phyloP scores from a whole-genome alignment of 257 asterid species.

The Pogostemon cablin region DNA sequence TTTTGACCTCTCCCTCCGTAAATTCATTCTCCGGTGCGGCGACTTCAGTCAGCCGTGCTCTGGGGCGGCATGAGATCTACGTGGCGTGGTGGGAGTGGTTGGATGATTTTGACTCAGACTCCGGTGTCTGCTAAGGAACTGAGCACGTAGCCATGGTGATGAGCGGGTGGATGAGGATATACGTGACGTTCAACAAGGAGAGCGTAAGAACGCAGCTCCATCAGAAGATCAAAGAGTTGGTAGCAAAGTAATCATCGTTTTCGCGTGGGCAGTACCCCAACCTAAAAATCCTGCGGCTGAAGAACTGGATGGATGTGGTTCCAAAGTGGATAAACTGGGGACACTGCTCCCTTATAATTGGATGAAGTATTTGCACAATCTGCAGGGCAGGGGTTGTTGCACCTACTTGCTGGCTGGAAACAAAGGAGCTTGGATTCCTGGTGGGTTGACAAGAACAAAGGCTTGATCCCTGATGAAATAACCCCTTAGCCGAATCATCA shows the following conservation, averaged over 20 bases:
- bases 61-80: constrained; percentile 73
- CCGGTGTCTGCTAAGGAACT: constrained; percentile 48
- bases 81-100: constrained; percentile 75
- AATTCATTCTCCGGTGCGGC: constrained; percentile 77
- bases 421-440: constrained; percentile 63
- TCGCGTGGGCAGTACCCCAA: too few relatives aligned
- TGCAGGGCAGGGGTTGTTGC: constrained; percentile 60
- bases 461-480: constrained; percentile 42
- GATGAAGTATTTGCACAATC: constrained; percentile 62
- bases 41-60: constrained; percentile 52
- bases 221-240: constrained; percentile 38
- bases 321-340: too few relatives aligned
- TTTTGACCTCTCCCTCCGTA: constrained; percentile 62
- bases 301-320: constrained; percentile 57
- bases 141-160: constrained; percentile 45
- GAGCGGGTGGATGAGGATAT: constrained; percentile 69
- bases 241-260: too few relatives aligned
- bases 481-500: too few relatives aligned
- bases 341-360: too few relatives aligned
- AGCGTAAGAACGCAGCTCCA: constrained; percentile 59
- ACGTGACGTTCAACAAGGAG: constrained; percentile 46
- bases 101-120: constrained; percentile 37
- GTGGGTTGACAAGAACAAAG: constrained; percentile 83
- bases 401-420: constrained; percentile 73
- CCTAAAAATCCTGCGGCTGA: constrained; percentile 59